Conservation (phyloP, 257 asterid species). For the Henckelia pumila region DNA sequence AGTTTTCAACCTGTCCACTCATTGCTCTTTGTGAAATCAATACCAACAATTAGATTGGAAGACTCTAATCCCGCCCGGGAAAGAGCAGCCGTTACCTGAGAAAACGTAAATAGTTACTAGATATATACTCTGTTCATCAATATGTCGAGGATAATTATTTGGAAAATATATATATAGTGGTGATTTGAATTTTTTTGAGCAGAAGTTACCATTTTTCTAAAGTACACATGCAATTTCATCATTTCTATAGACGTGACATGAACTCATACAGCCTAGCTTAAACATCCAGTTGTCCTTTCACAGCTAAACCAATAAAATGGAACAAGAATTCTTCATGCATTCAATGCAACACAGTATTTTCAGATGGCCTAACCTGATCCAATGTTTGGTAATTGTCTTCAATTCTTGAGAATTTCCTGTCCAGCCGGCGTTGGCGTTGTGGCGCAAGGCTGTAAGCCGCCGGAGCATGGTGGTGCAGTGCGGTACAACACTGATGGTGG, state of each 20-base stretch:
- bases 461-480: slow-evolving; percentile 41
- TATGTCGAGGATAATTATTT: too few relatives aligned
- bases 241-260: too few relatives aligned
- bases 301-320: not conserved
- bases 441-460: slow-evolving; percentile 17
- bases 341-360: not conserved
- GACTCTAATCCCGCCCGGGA: slow-evolving; percentile 50
- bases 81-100: slow-evolving; percentile 49
- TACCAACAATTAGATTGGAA: slow-evolving; percentile 52
- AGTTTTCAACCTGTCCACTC: slow-evolving; percentile 47
- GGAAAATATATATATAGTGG: too few relatives aligned
- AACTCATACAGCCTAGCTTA: not conserved
- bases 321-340: not conserved
- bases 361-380: slow-evolving; percentile 37
- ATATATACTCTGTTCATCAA: too few relatives aligned
- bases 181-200: too few relatives aligned
- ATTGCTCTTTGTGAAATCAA: slow-evolving; percentile 60
- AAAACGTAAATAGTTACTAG: not conserved
- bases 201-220: too few relatives aligned
- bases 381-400: slow-evolving; percentile 44
- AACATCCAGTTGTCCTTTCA: not conserved
- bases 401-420: slow-evolving; percentile 38
- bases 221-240: too few relatives aligned
- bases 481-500: slow-evolving; percentile 30
- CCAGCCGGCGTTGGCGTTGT: slow-evolving; percentile 21